Percentiles rank a stretch among this genome's conserved stretches.
Evolutionary conservation across 805 yeast species (phyloP).

Genomic region (Kuraishia hungarica): DNA sequence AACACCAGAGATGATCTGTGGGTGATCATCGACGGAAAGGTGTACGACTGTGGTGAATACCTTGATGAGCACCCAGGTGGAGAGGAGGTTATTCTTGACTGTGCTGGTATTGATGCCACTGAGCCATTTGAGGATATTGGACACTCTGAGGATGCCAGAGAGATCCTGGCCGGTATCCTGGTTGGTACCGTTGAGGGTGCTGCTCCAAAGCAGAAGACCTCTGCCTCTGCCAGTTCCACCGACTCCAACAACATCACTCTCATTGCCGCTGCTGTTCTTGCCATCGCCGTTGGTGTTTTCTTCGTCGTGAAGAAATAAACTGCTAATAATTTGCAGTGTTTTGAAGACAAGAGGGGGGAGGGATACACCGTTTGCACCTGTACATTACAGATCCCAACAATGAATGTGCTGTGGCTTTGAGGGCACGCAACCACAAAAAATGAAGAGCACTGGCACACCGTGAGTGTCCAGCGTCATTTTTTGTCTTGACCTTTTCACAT

Average conservation of each 20-base stretch:
- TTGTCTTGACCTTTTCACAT: too few species aligned
- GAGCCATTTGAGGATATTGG: constrained; percentile 84
- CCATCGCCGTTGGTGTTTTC: constrained; percentile 34
- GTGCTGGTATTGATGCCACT: constrained; percentile 74
- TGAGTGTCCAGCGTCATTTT: too few species aligned
- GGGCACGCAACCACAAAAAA: not conserved
- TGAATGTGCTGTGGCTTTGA: not conserved
- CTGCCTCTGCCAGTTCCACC: constrained; percentile 7
- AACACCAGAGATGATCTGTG: constrained; percentile 71
- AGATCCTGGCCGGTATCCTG: constrained; percentile 54
- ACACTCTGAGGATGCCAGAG: constrained; percentile 94
- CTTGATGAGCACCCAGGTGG: constrained; percentile 71
- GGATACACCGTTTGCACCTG: not conserved
- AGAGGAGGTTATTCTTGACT: constrained; percentile 63
- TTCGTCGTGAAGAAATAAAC: constrained; percentile 15
- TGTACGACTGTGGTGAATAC: constrained; percentile 68
- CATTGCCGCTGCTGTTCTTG: constrained; percentile 27
- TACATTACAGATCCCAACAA: not conserved
- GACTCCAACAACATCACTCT: constrained; percentile 8
- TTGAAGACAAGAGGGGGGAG: not conserved
- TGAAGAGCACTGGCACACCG: too few species aligned
- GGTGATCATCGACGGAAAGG: constrained; percentile 77
- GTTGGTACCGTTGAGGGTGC: constrained; percentile 75
- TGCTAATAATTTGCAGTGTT: not conserved
- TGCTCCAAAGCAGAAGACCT: constrained; percentile 26